These are phyloP conservation scores for Yamadazyma membranifaciens DNA, from an alignment of 1,139 yeast species.

Conservation along the genomic window DNA sequence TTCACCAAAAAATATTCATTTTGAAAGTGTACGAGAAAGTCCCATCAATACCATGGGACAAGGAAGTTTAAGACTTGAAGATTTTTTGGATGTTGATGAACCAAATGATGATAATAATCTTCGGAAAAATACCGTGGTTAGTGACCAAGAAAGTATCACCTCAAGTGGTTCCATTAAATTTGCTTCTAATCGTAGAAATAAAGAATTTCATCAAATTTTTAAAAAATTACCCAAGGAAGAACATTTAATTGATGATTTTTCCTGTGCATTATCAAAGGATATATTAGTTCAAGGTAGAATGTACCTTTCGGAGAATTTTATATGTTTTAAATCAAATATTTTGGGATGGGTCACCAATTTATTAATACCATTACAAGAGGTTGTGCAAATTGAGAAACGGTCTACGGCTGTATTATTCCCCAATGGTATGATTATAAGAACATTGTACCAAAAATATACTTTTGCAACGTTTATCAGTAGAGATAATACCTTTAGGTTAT, in stretches of 20 bases:
- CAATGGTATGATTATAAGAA: constrained; percentile 68
- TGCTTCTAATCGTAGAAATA: constrained; percentile 48
- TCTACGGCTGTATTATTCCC: constrained; percentile 74
- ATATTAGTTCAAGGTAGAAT: constrained; percentile 71
- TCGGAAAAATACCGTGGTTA: constrained; percentile 1
- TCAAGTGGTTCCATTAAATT: constrained; percentile 22
- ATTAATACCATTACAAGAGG: constrained; percentile 65
- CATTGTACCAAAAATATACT: constrained; percentile 66
- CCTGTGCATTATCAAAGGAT: constrained; percentile 72
- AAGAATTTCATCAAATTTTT: constrained; percentile 63
- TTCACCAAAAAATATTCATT: constrained; percentile 37
- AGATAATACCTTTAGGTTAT: constrained; percentile 61
- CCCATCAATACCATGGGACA: constrained; percentile 66
- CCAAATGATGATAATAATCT: constrained; percentile 7
- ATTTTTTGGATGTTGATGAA: constrained; percentile 32
- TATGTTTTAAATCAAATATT: constrained; percentile 71
- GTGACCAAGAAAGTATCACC: constrained; percentile 9
- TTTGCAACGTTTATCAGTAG: constrained; percentile 73
- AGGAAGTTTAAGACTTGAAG: constrained; percentile 66
- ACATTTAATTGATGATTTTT: constrained; percentile 58
- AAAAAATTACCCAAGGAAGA: constrained; percentile 55
- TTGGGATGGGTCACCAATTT: constrained; percentile 72
- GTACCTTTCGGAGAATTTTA: constrained; percentile 57
- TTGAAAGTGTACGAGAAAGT: constrained; percentile 57
- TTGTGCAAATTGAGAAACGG: constrained; percentile 68